Conservation (phyloP, 805 yeast species). For the Scheffersomyces ergatensis region DNA sequence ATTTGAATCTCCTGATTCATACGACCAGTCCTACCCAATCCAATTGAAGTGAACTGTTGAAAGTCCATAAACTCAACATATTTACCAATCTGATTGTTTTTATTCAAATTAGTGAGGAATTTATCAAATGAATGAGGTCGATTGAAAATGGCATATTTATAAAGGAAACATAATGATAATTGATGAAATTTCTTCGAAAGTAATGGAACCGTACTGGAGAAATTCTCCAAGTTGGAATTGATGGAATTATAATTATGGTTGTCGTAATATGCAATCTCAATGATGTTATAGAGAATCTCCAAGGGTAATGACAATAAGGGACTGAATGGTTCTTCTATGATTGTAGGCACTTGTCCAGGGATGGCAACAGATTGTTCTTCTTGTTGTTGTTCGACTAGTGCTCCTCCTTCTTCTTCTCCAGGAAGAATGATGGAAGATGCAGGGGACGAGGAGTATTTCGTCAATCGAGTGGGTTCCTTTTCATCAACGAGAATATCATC, state of each 20-base stretch:
- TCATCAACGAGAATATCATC: constrained; percentile 1
- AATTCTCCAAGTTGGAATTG: constrained; percentile 49
- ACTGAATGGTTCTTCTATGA: constrained; percentile 1
- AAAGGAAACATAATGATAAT: constrained; percentile 55
- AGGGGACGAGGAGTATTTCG: not conserved
- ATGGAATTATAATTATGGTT: constrained; percentile 48
- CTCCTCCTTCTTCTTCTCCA: constrained; percentile 2
- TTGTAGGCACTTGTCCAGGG: not conserved
- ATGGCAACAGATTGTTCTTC: not conserved
- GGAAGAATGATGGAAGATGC: constrained; percentile 2
- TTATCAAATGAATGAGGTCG: constrained; percentile 78
- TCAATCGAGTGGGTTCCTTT: not conserved
- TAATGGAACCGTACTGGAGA: constrained; percentile 50
- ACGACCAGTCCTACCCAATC: constrained; percentile 82
- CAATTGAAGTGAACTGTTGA: constrained; percentile 84
- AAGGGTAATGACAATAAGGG: constrained; percentile 43
- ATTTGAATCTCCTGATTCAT: constrained; percentile 91
- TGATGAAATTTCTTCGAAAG: constrained; percentile 59
- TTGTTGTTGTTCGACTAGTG: not conserved
- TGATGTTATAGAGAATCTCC: constrained; percentile 53
- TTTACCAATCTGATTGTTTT: constrained; percentile 47
- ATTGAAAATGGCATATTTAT: constrained; percentile 69
- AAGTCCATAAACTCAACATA: constrained; percentile 79
- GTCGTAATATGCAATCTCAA: constrained; percentile 55
- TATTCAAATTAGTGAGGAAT: constrained; percentile 53